Evolutionary conservation across 805 yeast genomes (phyloP), one percentile per base, ranked within the genome.

Genomic region (Barnettozyma californica): DNA sequence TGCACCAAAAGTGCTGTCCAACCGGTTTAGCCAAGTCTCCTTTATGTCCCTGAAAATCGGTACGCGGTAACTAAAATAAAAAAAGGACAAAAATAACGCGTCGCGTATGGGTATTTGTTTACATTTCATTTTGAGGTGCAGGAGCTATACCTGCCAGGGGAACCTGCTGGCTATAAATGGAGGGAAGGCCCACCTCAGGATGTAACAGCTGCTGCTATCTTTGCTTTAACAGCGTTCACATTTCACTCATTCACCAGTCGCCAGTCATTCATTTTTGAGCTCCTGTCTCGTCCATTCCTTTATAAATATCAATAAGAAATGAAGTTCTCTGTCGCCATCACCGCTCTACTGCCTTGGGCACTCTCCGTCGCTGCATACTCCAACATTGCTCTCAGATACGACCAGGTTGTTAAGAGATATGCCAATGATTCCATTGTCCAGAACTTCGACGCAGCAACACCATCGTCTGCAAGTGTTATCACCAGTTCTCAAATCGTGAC

Each of bases 221-320:
- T 23, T 5, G 33, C 16, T 13, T 16, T 13, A 13, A 29, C 16
- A 29, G n/a, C 33, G 14, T 14, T 9, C 33, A 29, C 33, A n/a
- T n/a, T n/a, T 13, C 16, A 7, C 33, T 29, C 16, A 14, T 16
- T 14, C 33, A 13, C 16, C 33, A 16, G 8, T 16, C 33, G 4
- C 33, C n/a, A 29, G n/a, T 25, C 43, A 40, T 14, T 16, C 27
- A 21, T 27, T 40, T 21, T 47, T 55, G 60, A 56, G 60, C 58
- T 41, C 41, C 19, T 50, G 61, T 52, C 63, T 59, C 63, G 63
- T 59, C 63, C 63, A 53, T 51, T 59, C 63, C 61, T 59, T 59
- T 57, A 20, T 36, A 6, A 26, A 37, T 13, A 29, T 8, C 38
- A 18, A 18, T 35, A 20, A 10, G 14, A 18, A 18, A 35, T 35